phyloP scores from a whole-genome alignment of 2,329 filamentous ascomycete species.

The Exophiala dermatitidis region DNA sequence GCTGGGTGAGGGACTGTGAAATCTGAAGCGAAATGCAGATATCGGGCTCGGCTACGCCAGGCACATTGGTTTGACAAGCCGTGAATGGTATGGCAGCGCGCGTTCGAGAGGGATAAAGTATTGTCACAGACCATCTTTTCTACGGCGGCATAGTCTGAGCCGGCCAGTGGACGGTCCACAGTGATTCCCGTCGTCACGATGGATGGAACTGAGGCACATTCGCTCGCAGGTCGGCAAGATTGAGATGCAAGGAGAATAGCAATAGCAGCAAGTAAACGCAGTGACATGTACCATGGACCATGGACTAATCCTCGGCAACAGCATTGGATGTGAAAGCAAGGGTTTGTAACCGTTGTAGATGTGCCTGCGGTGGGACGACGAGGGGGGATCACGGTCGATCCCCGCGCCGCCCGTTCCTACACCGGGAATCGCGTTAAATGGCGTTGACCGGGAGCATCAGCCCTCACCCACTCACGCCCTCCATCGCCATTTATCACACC shows the following conservation, averaged over 20 bases:
- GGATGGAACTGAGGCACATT: not conserved
- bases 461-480: conserved; percentile 12
- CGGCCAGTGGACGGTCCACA: too few species aligned
- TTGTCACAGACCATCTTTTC: not conserved
- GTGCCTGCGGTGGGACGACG: too few species aligned
- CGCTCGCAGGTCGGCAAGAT: not conserved
- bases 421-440: not conserved
- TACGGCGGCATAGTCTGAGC: too few species aligned
- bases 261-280: not conserved
- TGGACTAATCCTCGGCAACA: too few species aligned
- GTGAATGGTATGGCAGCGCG: not conserved
- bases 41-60: not conserved
- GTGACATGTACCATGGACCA: too few species aligned
- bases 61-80: too few species aligned
- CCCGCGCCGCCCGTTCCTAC: not conserved
- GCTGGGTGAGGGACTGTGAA: not conserved
- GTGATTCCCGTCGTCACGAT: too few species aligned
- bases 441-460: conserved; percentile 2
- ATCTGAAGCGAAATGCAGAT: not conserved
- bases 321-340: too few species aligned
- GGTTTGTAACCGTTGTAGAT: too few species aligned
- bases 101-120: not conserved
- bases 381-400: not conserved
- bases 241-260: not conserved
- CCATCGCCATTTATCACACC: conserved; percentile 15